Base-by-base conservation (phyloP, 371 early-diverging fungal species). In the Mycotypha africana region DNA sequence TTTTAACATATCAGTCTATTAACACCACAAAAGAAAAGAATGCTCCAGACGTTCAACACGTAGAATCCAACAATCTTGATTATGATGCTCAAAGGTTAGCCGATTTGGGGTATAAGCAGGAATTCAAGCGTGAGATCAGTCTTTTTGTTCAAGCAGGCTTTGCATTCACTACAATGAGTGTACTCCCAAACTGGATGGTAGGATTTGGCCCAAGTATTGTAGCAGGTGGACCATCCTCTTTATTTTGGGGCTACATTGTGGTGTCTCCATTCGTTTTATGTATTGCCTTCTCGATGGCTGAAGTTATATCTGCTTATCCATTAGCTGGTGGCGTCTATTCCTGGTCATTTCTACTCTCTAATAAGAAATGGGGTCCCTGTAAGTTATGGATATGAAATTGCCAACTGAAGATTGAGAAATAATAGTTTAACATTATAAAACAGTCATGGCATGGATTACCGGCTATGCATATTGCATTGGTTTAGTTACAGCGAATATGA, bases 101-200 rank as follows among this genome's bases (percentile, higher is more conserved):
- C 20, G 65, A 61, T 19, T 55, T 69, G 12, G 69, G 69, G 2
- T 69, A 69, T 33, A 64, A 65, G 20, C 69, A 69, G 59, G 69
- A 69, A 34, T 69, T 69, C 36, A 69, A 60, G n/a, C 53, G 69
- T 30, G 65, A 64, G 12, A 49, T 69, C 30, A 61, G 56, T 40
- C 40, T 62, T 16, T 46, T 69, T 25, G 65, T 62, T 1, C 65
- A 65, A 32, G 43, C 52, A 14, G 69, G 62, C 12, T 65, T 65
- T 51, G 48, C 30, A 28, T 68, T 68, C 30, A 42, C 62, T 21
- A 60, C 60, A 4, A 62, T 69, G 58, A 65, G 58, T 7, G 62
- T 69, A 9, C 31, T 65, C 5, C 65, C 69, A 0, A 62, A 49
- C 28, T 63, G 67, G 67, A 37, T 61, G 28, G 65, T 68, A 14